Evolutionary conservation across 371 early-diverging fungal genomes (phyloP).

Genomic region (Actinomortierella ambigua): DNA sequence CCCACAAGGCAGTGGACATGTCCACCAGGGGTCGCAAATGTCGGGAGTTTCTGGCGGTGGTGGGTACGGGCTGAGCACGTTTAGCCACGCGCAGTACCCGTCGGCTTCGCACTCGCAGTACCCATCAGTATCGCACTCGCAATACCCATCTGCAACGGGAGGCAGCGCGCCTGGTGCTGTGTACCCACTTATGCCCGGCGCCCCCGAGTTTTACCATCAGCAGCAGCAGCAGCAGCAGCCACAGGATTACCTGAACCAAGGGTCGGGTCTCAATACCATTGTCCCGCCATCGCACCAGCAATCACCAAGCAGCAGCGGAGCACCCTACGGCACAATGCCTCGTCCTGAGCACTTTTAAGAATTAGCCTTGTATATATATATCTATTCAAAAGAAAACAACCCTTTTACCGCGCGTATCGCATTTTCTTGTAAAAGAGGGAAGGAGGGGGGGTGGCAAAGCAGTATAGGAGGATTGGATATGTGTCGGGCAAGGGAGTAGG

Average conservation of each 20-base stretch:
- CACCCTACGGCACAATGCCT: constrained; percentile 34
- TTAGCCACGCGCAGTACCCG: too few species aligned
- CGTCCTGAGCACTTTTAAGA: constrained; percentile 40
- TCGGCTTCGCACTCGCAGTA: too few species aligned
- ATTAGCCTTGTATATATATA: too few species aligned
- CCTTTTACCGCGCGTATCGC: too few species aligned
- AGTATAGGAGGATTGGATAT: too few species aligned
- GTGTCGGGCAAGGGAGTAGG: neutral
- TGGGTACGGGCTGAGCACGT: too few species aligned
- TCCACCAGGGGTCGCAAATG: constrained; percentile 19
- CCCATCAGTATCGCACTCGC: too few species aligned
- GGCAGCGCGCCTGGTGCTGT: neutral
- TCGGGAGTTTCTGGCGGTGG: constrained; percentile 19
- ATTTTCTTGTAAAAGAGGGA: too few species aligned
- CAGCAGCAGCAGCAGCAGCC: constrained; percentile 1
- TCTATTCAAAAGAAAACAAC: too few species aligned
- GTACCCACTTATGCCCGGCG: neutral
- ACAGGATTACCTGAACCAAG: neutral
- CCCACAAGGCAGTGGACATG: constrained; percentile 16
- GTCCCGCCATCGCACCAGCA: constrained; percentile 19
- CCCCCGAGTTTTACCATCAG: neutral
- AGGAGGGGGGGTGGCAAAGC: too few species aligned
- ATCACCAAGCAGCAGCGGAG: constrained; percentile 23
- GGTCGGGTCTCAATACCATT: constrained; percentile 8
- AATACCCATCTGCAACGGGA: neutral